Conservation (phyloP, 495 filamentous ascomycete species). For the Pyrenula aspistea region DNA sequence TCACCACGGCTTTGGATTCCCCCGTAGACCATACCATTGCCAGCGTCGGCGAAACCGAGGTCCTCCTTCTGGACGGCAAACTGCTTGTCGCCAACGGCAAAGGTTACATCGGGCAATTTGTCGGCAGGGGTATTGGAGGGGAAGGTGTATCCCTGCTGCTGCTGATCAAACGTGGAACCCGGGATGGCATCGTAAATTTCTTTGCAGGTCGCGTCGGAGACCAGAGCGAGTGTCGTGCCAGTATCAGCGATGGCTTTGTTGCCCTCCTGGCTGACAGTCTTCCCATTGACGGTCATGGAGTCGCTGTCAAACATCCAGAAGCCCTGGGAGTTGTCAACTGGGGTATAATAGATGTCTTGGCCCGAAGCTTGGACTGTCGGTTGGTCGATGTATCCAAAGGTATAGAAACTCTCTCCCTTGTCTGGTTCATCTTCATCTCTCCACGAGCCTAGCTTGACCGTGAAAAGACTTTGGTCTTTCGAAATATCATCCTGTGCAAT, state of each 20-base stretch:
- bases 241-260: conserved; percentile 78
- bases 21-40: conserved; percentile 52
- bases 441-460: conserved; percentile 55
- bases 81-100: conserved; percentile 54
- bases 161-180: conserved; percentile 49
- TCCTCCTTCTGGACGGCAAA: conserved; percentile 64
- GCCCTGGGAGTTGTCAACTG: conserved; percentile 55
- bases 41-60: conserved; percentile 50
- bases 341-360: conserved; percentile 47
- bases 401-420: conserved; percentile 59
- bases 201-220: conserved; percentile 53
- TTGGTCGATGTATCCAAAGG: conserved; percentile 59
- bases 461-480: conserved; percentile 54
- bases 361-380: conserved; percentile 43
- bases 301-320: conserved; percentile 62
- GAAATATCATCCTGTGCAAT: conserved; percentile 54
- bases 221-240: conserved; percentile 60
- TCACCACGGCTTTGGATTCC: conserved; percentile 62
- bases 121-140: conserved; percentile 42
- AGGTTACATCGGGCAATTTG: conserved; percentile 52
- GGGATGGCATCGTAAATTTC: conserved; percentile 60
- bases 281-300: conserved; percentile 48
- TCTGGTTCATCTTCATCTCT: conserved; percentile 40
- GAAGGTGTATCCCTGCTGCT: conserved; percentile 58
- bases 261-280: conserved; percentile 37